Evolutionary conservation across 768 basidiomycete genomes (phyloP), one percentile per base, ranked within the genome.

Genomic region (Leccinum uliginosum): DNA sequence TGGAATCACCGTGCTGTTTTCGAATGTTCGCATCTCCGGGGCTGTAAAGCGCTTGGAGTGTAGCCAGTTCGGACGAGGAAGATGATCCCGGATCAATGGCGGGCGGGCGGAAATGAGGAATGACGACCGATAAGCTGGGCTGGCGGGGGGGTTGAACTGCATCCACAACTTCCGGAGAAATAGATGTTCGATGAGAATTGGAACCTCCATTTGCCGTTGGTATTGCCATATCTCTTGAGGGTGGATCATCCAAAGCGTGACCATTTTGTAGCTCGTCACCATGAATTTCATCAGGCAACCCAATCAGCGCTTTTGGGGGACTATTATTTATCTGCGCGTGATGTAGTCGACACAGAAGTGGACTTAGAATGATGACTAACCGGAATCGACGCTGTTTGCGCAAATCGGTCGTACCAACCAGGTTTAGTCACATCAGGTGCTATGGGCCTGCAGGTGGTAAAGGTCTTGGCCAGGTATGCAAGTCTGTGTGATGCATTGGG

Each of bases 331-430:
- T 66, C 69, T 70, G 50, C n/a, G 38, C 0, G 8, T 23, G 44
- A 52, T 55, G 43, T 53, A 53, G 56, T 45, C 32, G 30, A 50
- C 9, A 38, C 15, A 47, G 29, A 14, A 23, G 8, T 19, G 19
- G 2, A 43, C 17, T 27, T 1, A 0, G 21, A 23, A 23, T 19
- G 46, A 46, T 19, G 3, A 63, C 67, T 59, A 44, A 73, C 71
- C 3, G 71, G 72, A 27, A 63, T 59, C 17, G 47, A 43, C n/a
- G 47, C 50, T 4, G 57, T 49, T 55, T 65, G 65, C 43, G 55
- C 55, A 50, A 63, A 67, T 53, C 65, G 63, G 57, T 91, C 88
- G 61, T 90, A 90, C 81, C 83, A 89, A 4, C 88, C 89, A 21
- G 68, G 67, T 44, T 65, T 69, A n/a, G 77, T 72, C 30, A 68